Conservation (phyloP, 1,284 basidiomycete genomes). For the Volvariella volvacea region DNA sequence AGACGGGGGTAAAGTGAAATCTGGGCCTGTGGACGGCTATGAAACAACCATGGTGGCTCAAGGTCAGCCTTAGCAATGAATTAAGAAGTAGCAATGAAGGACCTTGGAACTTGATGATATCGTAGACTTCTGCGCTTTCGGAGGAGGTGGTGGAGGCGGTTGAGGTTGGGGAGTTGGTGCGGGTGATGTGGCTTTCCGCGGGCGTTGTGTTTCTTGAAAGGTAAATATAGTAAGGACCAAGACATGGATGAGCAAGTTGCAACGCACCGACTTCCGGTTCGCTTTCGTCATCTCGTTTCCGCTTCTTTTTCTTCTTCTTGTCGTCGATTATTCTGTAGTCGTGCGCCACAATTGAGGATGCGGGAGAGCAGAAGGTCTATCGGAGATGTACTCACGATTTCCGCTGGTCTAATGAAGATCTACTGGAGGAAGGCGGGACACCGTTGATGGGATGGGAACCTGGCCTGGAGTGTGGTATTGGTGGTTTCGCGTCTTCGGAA, state of each 20-base stretch:
- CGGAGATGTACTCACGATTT: slow-evolving; percentile 22
- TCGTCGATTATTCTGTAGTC: slow-evolving; percentile 30
- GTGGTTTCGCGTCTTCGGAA: slow-evolving; percentile 36
- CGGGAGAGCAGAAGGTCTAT: slow-evolving; percentile 1
- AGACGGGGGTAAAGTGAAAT: slow-evolving; percentile 49
- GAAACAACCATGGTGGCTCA: slow-evolving; percentile 4
- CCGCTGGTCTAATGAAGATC: slow-evolving; percentile 34
- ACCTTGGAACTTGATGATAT: slow-evolving; percentile 48
- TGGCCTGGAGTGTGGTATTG: slow-evolving; percentile 18
- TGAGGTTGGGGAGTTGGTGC: slow-evolving; percentile 21
- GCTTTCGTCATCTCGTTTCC: slow-evolving; percentile 70
- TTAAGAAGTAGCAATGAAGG: slow-evolving; percentile 8
- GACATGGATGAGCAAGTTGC: slow-evolving; percentile 1
- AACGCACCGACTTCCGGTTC: slow-evolving; percentile 56
- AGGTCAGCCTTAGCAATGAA: slow-evolving; percentile 2
- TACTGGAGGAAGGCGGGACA: slow-evolving; percentile 27
- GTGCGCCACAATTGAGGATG: slow-evolving; percentile 5
- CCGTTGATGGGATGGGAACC: slow-evolving; percentile 30
- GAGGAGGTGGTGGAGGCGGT: slow-evolving; percentile 15
- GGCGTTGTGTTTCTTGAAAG: slow-evolving; percentile 39
- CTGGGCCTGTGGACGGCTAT: slow-evolving; percentile 40
- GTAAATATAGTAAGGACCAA: slow-evolving; percentile 6
- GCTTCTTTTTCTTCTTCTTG: slow-evolving; percentile 82
- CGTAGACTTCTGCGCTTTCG: slow-evolving; percentile 47
- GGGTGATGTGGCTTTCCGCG: slow-evolving; percentile 52